Evolutionary conservation across 768 basidiomycete genomes (phyloP).

Genomic region (Auricularia heimuer): DNA sequence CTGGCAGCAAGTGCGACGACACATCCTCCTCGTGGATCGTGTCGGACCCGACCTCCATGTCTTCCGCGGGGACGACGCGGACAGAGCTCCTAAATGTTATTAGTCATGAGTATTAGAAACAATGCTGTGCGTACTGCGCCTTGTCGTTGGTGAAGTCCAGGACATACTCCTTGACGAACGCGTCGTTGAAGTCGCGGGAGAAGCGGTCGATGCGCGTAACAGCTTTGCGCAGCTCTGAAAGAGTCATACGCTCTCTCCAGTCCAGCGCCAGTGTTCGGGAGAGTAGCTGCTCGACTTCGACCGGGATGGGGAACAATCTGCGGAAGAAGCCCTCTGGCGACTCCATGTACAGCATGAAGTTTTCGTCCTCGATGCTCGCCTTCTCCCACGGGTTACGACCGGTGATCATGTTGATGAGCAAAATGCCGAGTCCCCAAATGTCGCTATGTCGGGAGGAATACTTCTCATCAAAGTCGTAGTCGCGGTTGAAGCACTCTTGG

Average conservation of each 20-base stretch:
- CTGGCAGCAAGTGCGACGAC: not conserved
- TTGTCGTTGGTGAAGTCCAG: not conserved
- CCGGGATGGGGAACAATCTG: not conserved
- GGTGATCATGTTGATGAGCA: conserved; percentile 74
- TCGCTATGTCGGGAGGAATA: conserved; percentile 34
- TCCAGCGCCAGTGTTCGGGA: not conserved
- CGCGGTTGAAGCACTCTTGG: not conserved
- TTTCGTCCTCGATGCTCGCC: conserved; percentile 39
- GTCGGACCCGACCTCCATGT: no score
- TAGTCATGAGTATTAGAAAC: no score
- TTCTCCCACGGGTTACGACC: conserved; percentile 71
- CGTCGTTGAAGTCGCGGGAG: not conserved
- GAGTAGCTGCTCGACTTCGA: not conserved
- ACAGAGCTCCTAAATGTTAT: not conserved
- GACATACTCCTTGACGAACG: not conserved
- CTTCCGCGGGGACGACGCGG: no score
- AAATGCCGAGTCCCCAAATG: conserved; percentile 68
- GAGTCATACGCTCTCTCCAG: not conserved
- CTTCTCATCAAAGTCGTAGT: not conserved
- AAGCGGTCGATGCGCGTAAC: not conserved
- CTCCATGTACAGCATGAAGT: conserved; percentile 19
- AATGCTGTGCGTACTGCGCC: not conserved
- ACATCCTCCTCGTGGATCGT: not conserved
- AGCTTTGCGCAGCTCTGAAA: not conserved
- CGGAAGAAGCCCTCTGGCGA: not conserved